Conservation (phyloP, 768 basidiomycete species). For the Hypholoma fasciculare region DNA sequence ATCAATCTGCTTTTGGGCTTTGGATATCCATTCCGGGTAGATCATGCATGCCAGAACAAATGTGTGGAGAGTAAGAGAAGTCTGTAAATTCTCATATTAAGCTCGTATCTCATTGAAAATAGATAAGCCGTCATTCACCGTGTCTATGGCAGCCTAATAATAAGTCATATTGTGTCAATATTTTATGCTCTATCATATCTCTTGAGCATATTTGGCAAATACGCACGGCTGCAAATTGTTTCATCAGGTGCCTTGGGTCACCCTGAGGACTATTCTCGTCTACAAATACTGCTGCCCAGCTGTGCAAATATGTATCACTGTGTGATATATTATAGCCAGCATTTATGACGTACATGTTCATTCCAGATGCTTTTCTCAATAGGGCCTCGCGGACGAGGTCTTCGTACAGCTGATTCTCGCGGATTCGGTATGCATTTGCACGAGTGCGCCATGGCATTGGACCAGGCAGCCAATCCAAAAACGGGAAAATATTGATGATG, state of each 20-base stretch:
- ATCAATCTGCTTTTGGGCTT: not conserved
- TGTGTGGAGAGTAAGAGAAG: not conserved
- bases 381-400: not conserved
- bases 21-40: not conserved
- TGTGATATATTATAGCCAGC: not conserved
- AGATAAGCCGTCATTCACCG: not conserved
- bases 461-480: not conserved
- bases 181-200: not conserved
- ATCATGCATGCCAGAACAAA: not conserved
- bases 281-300: not conserved
- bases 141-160: not conserved
- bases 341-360: not conserved
- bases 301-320: not conserved
- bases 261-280: not conserved
- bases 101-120: not conserved
- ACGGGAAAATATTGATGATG: not conserved
- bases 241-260: not conserved
- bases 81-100: not conserved
- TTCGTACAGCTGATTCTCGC: not conserved
- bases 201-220: not conserved
- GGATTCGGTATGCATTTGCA: not conserved
- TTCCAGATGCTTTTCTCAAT: not conserved
- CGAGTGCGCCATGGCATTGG: not conserved
- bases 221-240: not conserved
- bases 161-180: not conserved